Percentiles rank a stretch among this genome's conserved stretches.
These are phyloP conservation scores for Exophiala sp. DNA, from an alignment of 2,329 filamentous ascomycete species.

Conservation along the genomic window DNA sequence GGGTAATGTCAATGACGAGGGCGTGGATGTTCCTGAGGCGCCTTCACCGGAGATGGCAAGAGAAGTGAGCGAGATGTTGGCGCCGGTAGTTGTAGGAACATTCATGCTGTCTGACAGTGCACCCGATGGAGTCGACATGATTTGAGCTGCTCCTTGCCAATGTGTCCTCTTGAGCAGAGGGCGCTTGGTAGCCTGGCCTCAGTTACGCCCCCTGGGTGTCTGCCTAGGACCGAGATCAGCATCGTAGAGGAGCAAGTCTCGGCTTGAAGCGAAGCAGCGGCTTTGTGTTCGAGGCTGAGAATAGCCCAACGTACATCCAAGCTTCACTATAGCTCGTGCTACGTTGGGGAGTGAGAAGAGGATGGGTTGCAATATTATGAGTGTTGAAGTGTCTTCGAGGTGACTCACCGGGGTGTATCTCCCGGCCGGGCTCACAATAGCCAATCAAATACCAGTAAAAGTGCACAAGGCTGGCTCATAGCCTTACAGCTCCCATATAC, in stretches of 20 bases:
- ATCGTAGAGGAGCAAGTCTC: no score
- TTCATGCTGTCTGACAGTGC: slow-evolving; percentile 2
- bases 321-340: no score
- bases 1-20: slow-evolving; percentile 1
- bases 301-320: no score
- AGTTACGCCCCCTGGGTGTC: no score
- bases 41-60: slow-evolving; percentile 1
- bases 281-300: no score
- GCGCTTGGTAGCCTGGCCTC: no score
- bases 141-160: no score
- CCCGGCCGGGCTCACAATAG: background rate
- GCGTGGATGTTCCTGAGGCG: background rate
- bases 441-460: background rate
- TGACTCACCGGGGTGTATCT: background rate
- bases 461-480: background rate
- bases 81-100: background rate
- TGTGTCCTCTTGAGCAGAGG: no score
- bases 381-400: background rate
- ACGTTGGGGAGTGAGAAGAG: no score
- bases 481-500: background rate
- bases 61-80: slow-evolving; percentile 17
- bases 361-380: no score
- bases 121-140: background rate
- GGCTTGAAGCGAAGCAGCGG: no score
- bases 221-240: no score